A percentile compares a stretch with the other conserved stretches of the same genome.
These are phyloP conservation scores for Pichia sp. DNA, from an alignment of 1,139 yeast genomes.

Conservation along the genomic window DNA sequence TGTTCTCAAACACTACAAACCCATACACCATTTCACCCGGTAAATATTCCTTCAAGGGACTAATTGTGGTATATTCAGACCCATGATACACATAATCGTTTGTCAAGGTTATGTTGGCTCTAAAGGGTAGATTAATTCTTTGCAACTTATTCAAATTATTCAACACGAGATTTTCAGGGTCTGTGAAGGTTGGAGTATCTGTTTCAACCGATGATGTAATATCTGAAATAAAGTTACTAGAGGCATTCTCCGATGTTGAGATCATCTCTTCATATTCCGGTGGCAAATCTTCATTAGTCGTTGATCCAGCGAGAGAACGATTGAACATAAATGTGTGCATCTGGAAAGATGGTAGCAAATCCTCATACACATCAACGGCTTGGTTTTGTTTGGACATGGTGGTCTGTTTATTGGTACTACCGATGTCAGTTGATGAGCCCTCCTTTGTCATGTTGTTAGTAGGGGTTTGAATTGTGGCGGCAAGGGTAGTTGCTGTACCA, in stretches of 20 bases:
- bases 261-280: conserved; percentile 20
- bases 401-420: too few species aligned
- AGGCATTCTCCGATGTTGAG: not conserved
- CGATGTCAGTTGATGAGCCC: too few species aligned
- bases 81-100: not conserved
- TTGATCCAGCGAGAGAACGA: conserved; percentile 26
- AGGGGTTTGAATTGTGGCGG: too few species aligned
- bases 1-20: conserved; percentile 39
- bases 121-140: conserved; percentile 14
- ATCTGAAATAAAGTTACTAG: too few species aligned
- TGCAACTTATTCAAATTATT: conserved; percentile 31
- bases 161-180: conserved; percentile 25
- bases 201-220: not conserved
- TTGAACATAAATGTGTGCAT: conserved; percentile 52
- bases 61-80: not conserved
- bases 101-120: conserved; percentile 5
- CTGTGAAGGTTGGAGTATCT: conserved; percentile 8
- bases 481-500: too few species aligned
- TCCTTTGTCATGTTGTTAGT: too few species aligned
- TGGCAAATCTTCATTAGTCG: conserved; percentile 6
- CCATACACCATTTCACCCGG: conserved; percentile 52
- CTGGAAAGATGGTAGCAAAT: conserved; percentile 56
- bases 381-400: too few species aligned
- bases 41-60: conserved; percentile 27
- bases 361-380: conserved; percentile 22